Percentiles rank a stretch among this genome's conserved stretches.
These are phyloP conservation scores for Murraya paniculata DNA, from an alignment of 345 rosid species.

Conservation along the genomic window DNA sequence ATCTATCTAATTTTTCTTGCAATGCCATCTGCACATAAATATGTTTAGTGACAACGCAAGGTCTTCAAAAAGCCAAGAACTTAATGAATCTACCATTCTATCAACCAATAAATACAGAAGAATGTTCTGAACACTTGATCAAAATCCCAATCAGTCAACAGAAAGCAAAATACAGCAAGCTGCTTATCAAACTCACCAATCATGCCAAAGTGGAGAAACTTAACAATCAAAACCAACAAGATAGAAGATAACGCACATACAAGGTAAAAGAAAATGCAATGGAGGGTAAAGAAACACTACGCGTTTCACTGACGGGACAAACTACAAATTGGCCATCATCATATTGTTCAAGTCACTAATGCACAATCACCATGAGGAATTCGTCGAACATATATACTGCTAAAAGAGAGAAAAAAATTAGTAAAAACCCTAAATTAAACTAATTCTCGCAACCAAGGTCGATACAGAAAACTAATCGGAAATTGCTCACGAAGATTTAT, in stretches of 20 bases:
- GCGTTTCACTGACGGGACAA: too few relatives aligned
- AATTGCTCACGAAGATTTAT: background rate
- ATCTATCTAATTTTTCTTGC: conserved; percentile 55
- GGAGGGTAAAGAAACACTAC: too few relatives aligned
- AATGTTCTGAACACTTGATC: background rate
- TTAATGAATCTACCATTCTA: background rate
- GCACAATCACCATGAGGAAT: background rate
- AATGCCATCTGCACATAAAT: conserved; percentile 49
- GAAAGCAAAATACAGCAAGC: background rate
- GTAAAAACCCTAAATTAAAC: too few relatives aligned
- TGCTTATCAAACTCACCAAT: background rate
- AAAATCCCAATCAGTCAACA: background rate
- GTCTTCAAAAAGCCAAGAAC: background rate
- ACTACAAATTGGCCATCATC: background rate
- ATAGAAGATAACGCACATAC: background rate
- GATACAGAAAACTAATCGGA: background rate
- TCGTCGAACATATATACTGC: background rate
- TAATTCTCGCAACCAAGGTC: too few relatives aligned
- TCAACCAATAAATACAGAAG: background rate
- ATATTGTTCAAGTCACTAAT: too few relatives aligned
- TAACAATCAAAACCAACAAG: background rate
- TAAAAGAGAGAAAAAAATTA: too few relatives aligned
- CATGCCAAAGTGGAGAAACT: background rate
- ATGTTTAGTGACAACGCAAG: background rate
- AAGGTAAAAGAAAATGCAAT: too few relatives aligned